A percentile compares a stretch with the other conserved stretches of the same genome.
phyloP scores from a whole-genome alignment of 371 early-diverging fungal species.

The Blakeslea trispora region DNA sequence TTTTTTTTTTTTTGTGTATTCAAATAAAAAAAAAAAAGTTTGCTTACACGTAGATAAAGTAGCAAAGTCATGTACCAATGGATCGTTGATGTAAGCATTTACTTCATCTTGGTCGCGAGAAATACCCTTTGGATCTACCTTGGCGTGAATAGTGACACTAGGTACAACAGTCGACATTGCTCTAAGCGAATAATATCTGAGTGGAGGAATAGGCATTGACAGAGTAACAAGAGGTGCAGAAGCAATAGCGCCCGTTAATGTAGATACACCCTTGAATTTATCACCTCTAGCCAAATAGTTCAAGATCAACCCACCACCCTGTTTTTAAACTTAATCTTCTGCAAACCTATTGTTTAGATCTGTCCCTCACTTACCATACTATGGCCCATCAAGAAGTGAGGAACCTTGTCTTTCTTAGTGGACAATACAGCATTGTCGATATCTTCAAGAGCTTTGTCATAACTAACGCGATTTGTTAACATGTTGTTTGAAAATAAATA shows the following conservation, averaged over 20 bases:
- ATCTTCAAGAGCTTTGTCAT: conserved; percentile 44
- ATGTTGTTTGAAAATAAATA: background rate
- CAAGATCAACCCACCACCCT: conserved; percentile 62
- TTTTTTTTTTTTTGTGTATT: too few relatives aligned
- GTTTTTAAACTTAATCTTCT: background rate
- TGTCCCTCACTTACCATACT: conserved; percentile 66
- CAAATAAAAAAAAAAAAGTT: background rate
- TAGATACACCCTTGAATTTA: conserved; percentile 34
- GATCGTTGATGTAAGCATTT: conserved; percentile 51
- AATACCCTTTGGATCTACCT: conserved; percentile 42
- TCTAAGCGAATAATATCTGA: conserved; percentile 35
- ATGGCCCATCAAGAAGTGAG: conserved; percentile 67
- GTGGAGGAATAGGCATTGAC: conserved; percentile 35
- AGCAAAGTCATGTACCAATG: conserved; percentile 53
- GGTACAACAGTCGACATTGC: conserved; percentile 47
- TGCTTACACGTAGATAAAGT: conserved; percentile 45
- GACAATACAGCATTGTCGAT: conserved; percentile 57
- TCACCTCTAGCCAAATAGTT: conserved; percentile 53
- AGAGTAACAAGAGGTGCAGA: conserved; percentile 44
- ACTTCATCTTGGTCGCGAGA: conserved; percentile 53
- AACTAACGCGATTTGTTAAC: conserved; percentile 17
- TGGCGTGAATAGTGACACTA: conserved; percentile 44
- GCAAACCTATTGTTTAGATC: too few relatives aligned
- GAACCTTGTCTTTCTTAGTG: conserved; percentile 39
- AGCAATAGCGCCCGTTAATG: conserved; percentile 53